These are phyloP conservation scores for Metschnikowia colocasiae DNA, from an alignment of 805 yeast genomes.

Conservation along the genomic window DNA sequence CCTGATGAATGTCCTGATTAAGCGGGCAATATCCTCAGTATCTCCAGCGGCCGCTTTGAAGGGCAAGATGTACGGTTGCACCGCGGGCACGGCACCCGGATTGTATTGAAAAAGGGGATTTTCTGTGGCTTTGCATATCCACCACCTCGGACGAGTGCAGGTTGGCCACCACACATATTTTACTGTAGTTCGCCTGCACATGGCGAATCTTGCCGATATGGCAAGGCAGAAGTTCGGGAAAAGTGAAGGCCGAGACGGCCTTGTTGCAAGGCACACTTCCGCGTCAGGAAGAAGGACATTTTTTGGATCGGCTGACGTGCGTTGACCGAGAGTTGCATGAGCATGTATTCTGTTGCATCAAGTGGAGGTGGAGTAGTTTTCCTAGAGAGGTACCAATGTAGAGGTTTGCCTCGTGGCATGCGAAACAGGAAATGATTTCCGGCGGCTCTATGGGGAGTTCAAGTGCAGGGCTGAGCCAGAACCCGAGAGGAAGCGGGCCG, in stretches of 20 bases:
- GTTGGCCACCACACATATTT: slow-evolving; percentile 34
- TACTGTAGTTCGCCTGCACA: slow-evolving; percentile 28
- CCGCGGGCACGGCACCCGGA: slow-evolving; percentile 3
- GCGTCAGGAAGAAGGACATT: slow-evolving; percentile 26
- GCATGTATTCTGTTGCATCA: slow-evolving; percentile 32
- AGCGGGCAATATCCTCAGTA: too few species aligned
- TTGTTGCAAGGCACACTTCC: slow-evolving; percentile 27
- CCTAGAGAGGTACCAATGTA: slow-evolving; percentile 39
- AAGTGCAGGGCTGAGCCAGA: slow-evolving; percentile 8
- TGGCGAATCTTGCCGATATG: slow-evolving; percentile 36
- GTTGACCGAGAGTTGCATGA: slow-evolving; percentile 23
- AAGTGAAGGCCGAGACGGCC: slow-evolving; percentile 23
- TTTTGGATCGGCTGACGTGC: slow-evolving; percentile 17
- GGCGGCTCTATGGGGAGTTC: slow-evolving; percentile 7
- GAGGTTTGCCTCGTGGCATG: slow-evolving; percentile 28
- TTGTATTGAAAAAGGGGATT: slow-evolving; percentile 35
- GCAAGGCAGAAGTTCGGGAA: slow-evolving; percentile 39
- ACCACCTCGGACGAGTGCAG: slow-evolving; percentile 32
- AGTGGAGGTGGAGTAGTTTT: slow-evolving; percentile 35
- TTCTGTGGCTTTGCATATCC: slow-evolving; percentile 31
- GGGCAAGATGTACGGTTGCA: slow-evolving; percentile 13
- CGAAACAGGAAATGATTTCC: slow-evolving; percentile 19
- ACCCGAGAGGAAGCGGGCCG: slow-evolving; percentile 10
- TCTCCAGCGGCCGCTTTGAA: slow-evolving; percentile 4
- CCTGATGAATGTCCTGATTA: too few species aligned